A percentile compares a stretch with the other conserved stretches of the same genome.
Evolutionary conservation across 352 stramenopile genomes (phyloP).

Genomic region (Globisporangium lucens): DNA sequence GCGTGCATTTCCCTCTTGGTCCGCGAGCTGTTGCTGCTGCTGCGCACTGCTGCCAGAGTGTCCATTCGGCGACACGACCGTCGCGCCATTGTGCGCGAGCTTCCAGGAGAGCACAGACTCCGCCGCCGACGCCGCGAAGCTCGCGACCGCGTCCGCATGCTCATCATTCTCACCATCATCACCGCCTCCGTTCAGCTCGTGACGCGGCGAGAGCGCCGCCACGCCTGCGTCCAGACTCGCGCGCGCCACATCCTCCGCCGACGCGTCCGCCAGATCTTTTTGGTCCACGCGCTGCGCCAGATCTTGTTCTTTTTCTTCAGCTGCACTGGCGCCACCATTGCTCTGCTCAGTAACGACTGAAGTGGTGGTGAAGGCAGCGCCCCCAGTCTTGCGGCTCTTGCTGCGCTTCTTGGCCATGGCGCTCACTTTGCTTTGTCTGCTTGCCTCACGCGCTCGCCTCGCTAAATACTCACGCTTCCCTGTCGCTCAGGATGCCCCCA

Average conservation of each 20-base stretch:
- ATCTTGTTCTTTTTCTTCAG: neutral
- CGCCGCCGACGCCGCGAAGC: slow-evolving; percentile 8
- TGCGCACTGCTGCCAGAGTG: neutral
- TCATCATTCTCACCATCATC: slow-evolving; percentile 6
- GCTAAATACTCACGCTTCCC: neutral
- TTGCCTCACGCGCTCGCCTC: neutral
- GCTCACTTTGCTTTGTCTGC: neutral
- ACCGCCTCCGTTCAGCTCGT: slow-evolving; percentile 30
- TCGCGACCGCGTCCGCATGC: slow-evolving; percentile 1
- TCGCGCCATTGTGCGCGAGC: slow-evolving; percentile 4
- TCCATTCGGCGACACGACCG: slow-evolving; percentile 3
- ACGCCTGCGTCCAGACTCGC: slow-evolving; percentile 9
- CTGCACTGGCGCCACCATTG: neutral
- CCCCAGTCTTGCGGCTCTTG: slow-evolving; percentile 9
- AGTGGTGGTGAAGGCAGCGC: neutral
- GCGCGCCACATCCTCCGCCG: slow-evolving; percentile 3
- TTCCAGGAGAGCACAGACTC: slow-evolving; percentile 12
- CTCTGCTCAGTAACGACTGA: neutral
- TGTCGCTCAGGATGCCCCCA: slow-evolving; percentile 2
- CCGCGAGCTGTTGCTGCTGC: neutral
- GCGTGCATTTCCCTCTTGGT: neutral
- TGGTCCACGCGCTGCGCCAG: slow-evolving; percentile 5
- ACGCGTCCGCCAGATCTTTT: slow-evolving; percentile 11
- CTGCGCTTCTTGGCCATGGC: slow-evolving; percentile 12
- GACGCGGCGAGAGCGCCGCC: slow-evolving; percentile 2